Base-by-base conservation (phyloP, 345 rosid species). In the Pelargonium nanum region DNA sequence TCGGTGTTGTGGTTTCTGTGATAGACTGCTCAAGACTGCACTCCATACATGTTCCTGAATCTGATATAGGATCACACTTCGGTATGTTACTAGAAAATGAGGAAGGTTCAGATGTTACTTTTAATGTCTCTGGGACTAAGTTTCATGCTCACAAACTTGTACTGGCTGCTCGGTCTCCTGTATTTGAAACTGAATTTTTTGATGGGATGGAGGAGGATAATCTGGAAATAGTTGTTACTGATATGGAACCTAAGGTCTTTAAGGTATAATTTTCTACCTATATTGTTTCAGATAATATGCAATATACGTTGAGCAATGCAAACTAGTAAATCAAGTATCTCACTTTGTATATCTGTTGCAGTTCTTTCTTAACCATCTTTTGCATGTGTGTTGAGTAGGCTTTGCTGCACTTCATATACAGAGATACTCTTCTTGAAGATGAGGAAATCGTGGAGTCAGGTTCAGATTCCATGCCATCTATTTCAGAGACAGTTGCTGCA, bases 1-100 rank as follows among this genome's bases (percentile, higher is more conserved):
- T 87, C 24, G 98, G 98, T 45, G 96, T 92, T 74, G 95, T 89
- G 69, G 87, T 89, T 66, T 92, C 95, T 1, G 95, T 79, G 40
- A 85, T 72, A 68, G 95, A 86, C 65, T 87, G 89, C 32, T 83
- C 95, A 1, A 82, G 95, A 62, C 68, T 85, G 77, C 86, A 91
- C 54, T 71, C 96, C 8, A 80, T 91, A 58, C 85, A 85, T 63
- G 95, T 91, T 53, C 96, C 96, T 17, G 92, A 82, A 59, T 88
- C 98, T 13, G 98, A 91, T 65, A 80, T 91, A 56, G 98, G 98
- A 10, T 59, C 77, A 28, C 88, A 87, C 56, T 87, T 92, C 72
- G 89, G 93, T 16, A 73, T 76, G 74, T 69, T 92, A 52, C 68
- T 92, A 76, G 99, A 92, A 72, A 87, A 80, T 19, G 91, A 85